phyloP scores from a whole-genome alignment of 768 basidiomycete genomes.

The Podaxis sp. region DNA sequence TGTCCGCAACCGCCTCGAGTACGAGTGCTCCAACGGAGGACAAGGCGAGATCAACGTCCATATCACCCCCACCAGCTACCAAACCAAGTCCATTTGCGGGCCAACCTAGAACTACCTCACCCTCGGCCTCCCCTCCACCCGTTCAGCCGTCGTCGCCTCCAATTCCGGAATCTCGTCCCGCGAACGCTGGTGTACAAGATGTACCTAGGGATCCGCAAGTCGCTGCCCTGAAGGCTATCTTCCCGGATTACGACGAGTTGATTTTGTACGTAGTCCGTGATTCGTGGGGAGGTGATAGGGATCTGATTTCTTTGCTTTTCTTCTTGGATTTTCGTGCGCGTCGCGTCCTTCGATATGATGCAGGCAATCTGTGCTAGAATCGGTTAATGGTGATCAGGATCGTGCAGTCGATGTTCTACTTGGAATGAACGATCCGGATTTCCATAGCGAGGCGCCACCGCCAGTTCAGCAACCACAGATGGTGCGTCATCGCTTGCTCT shows the following conservation, averaged over 20 bases:
- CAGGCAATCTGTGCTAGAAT: constrained; percentile 72
- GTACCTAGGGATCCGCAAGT: constrained; percentile 47
- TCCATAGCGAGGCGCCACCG: constrained; percentile 40
- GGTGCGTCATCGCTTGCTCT: constrained; percentile 14
- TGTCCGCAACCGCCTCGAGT: neutral
- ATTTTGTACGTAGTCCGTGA: constrained; percentile 50
- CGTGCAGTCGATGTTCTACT: constrained; percentile 75
- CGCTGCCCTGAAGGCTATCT: constrained; percentile 61
- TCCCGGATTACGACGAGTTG: constrained; percentile 78
- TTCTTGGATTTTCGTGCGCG: neutral
- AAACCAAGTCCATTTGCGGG: neutral
- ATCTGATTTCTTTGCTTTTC: neutral
- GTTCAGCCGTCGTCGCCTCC: neutral
- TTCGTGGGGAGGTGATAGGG: neutral
- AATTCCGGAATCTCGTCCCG: neutral
- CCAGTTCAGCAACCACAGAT: constrained; percentile 21
- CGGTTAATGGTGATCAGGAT: constrained; percentile 69
- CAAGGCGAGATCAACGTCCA: neutral
- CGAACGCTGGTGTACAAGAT: constrained; percentile 16
- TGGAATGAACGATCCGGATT: constrained; percentile 85
- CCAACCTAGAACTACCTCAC: neutral
- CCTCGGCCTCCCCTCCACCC: neutral
- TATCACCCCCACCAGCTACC: neutral
- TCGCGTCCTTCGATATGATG: neutral
- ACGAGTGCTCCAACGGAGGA: neutral